Base-by-base conservation (phyloP, 257 asterid species). In the Ocimum tenuiflorum region DNA sequence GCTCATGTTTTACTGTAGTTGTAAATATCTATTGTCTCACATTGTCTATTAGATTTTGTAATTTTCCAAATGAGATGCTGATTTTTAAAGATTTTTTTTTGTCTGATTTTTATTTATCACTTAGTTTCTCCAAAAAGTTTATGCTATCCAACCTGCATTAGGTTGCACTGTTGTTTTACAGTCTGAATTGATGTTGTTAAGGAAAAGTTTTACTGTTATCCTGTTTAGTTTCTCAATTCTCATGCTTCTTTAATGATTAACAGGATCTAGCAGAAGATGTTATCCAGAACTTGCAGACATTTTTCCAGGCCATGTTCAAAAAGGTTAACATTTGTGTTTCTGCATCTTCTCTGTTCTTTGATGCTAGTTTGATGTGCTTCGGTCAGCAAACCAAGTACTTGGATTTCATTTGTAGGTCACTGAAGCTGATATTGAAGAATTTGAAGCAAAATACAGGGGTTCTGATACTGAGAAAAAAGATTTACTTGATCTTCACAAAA, bases 191-290 rank as follows among this genome's bases (percentile, higher is more conserved):
- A 38, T 38, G 35, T 19, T 17, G 50, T 19, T 11, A 35, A 10
- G 35, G 4, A 5, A 58, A 19, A 36, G 31, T 35, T 38, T 1
- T 19, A 51, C 39, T 29, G 9, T n/a, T 24, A 17, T 13, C 50
- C n/a, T 47, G 50, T 19, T 12, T 38, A 20, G 15, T 47, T 31
- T 62, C 18, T 20, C 20, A 52, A 27, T 5, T 19, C 39, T 41
- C 38, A 33, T 52, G 23, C 51, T 68, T 60, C 11, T 52, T 68
- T 59, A 20, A 65, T 72, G 53, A 51, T 67, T 68, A 46, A 63
- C 85, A 92, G 98, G 98, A 83, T 60, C 83, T 91, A 7, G 95
- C 92, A 11, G 98, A 95, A 59, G 96, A 89, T 74, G 91, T 72
- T 24, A 67, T 80, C 64, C 85, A 87, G 78, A 89, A 87, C 75